phyloP scores from a whole-genome alignment of 2,329 filamentous ascomycete genomes.

The Aspergillus sp. region DNA sequence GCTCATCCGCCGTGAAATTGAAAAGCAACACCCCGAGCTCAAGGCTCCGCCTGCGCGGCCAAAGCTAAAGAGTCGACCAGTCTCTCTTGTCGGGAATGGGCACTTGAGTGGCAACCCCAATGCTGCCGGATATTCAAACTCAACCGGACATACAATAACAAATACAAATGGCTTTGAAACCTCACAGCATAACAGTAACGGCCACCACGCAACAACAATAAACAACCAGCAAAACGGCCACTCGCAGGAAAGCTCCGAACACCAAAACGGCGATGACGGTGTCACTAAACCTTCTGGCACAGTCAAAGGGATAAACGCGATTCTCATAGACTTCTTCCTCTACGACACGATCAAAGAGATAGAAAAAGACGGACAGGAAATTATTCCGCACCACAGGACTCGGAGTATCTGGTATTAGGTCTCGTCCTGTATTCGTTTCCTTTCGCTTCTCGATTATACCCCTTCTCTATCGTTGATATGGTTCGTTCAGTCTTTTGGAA shows the following conservation, averaged over 20 bases:
- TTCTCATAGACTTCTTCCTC: conserved; percentile 95
- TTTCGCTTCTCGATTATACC: conserved; percentile 8
- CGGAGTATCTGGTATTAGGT: conserved; percentile 89
- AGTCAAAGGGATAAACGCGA: conserved; percentile 69
- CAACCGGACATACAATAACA: background rate
- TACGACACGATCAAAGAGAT: conserved; percentile 92
- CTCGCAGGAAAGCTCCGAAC: conserved; percentile 26
- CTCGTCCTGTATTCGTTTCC: background rate
- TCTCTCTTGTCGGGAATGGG: background rate
- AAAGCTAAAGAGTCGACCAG: conserved; percentile 9
- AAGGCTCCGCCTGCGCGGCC: conserved; percentile 32
- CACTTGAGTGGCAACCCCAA: background rate
- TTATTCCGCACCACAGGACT: conserved; percentile 82
- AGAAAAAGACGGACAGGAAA: conserved; percentile 63
- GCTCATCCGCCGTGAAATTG: conserved; percentile 80
- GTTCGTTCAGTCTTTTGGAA: conserved; percentile 1
- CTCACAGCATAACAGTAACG: conserved; percentile 6
- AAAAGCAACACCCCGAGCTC: conserved; percentile 70
- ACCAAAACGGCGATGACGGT: conserved; percentile 16
- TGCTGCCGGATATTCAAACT: background rate
- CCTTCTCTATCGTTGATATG: background rate
- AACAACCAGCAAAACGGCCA: conserved; percentile 21
- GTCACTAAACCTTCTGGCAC: conserved; percentile 10
- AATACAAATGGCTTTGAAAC: background rate
- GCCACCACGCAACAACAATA: conserved; percentile 16